Conservation (phyloP, 129 eudicot species). For the Pseudognaphalium luteoalbum region DNA sequence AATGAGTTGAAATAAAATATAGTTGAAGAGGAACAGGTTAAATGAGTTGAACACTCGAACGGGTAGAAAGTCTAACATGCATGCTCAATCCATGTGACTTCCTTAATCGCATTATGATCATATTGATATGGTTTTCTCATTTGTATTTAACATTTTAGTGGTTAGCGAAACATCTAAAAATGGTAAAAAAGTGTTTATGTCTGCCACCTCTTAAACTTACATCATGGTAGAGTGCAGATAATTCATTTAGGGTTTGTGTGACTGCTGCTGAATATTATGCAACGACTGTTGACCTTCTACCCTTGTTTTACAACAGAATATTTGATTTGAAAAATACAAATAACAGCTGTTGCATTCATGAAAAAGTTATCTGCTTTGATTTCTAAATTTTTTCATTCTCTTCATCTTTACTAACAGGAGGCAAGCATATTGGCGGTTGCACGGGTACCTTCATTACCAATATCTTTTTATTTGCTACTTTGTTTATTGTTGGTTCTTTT, state of each 20-base stretch:
- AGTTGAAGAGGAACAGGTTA: not conserved
- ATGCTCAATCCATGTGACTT: not conserved
- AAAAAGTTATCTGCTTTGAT: not conserved
- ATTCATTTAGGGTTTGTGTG: not conserved
- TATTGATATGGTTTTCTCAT: not conserved
- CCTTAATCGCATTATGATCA: not conserved
- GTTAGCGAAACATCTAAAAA: not conserved
- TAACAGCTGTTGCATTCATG: not conserved
- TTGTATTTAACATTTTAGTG: not conserved
- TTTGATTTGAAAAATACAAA: conserved; percentile 1
- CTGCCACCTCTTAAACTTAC: not conserved
- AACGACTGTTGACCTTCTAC: not conserved
- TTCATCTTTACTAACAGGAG: conserved; percentile 56
- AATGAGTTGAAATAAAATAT: not conserved
- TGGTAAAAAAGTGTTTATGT: not conserved
- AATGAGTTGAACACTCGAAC: not conserved
- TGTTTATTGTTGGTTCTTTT: not conserved
- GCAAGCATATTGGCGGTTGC: conserved; percentile 91
- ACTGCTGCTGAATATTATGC: conserved; percentile 1
- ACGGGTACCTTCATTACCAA: conserved; percentile 52
- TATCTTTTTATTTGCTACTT: conserved; percentile 1
- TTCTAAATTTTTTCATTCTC: conserved; percentile 6
- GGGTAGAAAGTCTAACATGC: not conserved
- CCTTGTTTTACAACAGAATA: not conserved
- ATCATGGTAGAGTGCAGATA: too few relatives aligned